A percentile compares a stretch with the other conserved stretches of the same genome.
These are phyloP conservation scores for Hypomontagnella monticulosa DNA, from an alignment of 495 filamentous ascomycete genomes.

Conservation along the genomic window DNA sequence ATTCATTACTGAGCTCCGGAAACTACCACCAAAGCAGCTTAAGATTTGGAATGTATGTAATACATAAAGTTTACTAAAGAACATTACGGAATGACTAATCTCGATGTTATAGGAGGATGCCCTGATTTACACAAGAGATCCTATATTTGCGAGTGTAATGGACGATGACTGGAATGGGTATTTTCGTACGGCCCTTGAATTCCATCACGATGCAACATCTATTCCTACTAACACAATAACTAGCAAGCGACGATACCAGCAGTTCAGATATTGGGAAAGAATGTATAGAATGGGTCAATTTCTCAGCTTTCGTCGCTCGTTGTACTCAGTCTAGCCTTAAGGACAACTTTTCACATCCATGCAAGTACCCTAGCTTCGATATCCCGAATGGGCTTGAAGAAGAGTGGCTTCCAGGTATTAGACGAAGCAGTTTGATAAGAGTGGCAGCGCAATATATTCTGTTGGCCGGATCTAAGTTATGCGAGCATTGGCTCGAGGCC, in stretches of 20 bases:
- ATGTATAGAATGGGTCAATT: slow-evolving; percentile 3
- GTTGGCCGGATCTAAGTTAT: slow-evolving; percentile 7
- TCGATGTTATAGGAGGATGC: not conserved
- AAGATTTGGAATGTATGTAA: slow-evolving; percentile 1
- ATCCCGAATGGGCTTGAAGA: slow-evolving; percentile 8
- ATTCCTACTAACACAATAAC: not conserved
- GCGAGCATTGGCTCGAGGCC: not conserved
- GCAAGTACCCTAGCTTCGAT: not conserved
- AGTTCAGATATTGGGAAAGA: not conserved
- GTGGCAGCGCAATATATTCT: slow-evolving; percentile 12
- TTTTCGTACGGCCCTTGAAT: not conserved
- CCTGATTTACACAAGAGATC: not conserved
- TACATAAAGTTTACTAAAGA: not conserved
- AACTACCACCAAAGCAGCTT: not conserved
- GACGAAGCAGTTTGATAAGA: slow-evolving; percentile 4
- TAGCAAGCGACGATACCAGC: slow-evolving; percentile 1
- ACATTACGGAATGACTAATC: not conserved
- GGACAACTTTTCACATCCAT: not conserved
- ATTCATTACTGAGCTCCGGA: slow-evolving; percentile 4
- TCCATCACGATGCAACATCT: not conserved
- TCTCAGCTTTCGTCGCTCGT: slow-evolving; percentile 10
- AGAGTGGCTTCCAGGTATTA: not conserved
- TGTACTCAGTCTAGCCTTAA: not conserved
- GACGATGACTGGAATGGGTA: not conserved
- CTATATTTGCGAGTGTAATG: not conserved